Evolutionary conservation across 148 eudicot genomes (phyloP), one percentile per base, ranked within the genome.

Genomic region (Limonium bicolor): DNA sequence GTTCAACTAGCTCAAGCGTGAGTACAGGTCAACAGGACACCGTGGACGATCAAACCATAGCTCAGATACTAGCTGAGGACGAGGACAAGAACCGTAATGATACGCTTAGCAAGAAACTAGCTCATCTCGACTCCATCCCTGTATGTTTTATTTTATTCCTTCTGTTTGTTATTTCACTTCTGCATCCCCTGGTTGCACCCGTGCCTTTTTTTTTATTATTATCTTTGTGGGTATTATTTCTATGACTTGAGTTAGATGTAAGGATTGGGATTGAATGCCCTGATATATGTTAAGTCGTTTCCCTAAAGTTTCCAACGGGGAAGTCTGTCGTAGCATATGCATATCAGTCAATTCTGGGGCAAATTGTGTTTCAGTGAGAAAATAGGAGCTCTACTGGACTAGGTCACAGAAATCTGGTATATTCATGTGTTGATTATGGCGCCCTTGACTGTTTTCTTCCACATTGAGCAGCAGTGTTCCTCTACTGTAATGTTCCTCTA

Each of bases 81-180:
- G 77, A 60, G 30, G 45, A 48, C 41, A 20, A 20, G 6, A 56
- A 49, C 29, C 33, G 27, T 52, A 61, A 51, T 52, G 51, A 49
- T 28, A 77, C 46, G 59, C 77, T 81, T 53, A 78, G 73, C 52
- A 73, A 56, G 60, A 68, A 67, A 62, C 85, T 81, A 7, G 70
- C 81, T 41, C 92, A 81, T 77, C 65, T 81, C 71, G 71, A 73
- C 41, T 81, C 92, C 1, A 73, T 81, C 44, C 81, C 84, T 63
- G 86, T 78, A 64, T 51, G 39, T 20, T 37, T 31, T 7, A 24
- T 31, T 0, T 19, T 45, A 41, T 19, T 1, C 23, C 7, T 24
- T 28, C 2, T 35, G 7, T 4, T 4, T 25, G 15, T 41, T 48
- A 9, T 6, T 35, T n/a, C n/a, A n/a, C n/a, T n/a, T n/a, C n/a